These are phyloP conservation scores for Boletus reticuloceps DNA, from an alignment of 768 basidiomycete species.

Conservation along the genomic window DNA sequence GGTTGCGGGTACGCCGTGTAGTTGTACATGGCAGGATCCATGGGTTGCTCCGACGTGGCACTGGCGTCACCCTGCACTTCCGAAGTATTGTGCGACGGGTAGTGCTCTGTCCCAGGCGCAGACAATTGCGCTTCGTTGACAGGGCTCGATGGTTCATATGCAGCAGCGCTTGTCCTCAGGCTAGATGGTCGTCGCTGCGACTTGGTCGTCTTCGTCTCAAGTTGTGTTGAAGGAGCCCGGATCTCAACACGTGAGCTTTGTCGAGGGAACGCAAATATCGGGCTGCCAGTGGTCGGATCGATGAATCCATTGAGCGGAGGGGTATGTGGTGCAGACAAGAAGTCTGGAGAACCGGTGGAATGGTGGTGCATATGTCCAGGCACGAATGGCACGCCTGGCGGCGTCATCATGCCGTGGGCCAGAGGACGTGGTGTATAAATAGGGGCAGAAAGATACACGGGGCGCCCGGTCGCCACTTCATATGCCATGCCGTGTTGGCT, in stretches of 20 bases:
- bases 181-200: conserved; percentile 33
- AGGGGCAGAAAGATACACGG: conserved; percentile 66
- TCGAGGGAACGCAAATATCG: conserved; percentile 75
- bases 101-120: conserved; percentile 12
- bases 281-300: conserved; percentile 61
- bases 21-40: conserved; percentile 43
- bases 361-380: conserved; percentile 64
- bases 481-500: conserved; percentile 78
- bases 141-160: conserved; percentile 47
- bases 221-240: conserved; percentile 49
- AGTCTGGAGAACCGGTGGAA: conserved; percentile 61
- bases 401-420: conserved; percentile 52
- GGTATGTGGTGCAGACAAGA: conserved; percentile 55
- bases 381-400: conserved; percentile 49
- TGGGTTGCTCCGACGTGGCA: conserved; percentile 23
- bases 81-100: conserved; percentile 3
- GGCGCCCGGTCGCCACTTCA: conserved; percentile 78
- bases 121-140: conserved; percentile 12
- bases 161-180: conserved; percentile 50
- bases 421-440: conserved; percentile 70
- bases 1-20: conserved; percentile 56
- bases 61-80: conserved; percentile 17
- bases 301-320: conserved; percentile 63
- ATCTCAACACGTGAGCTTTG: conserved; percentile 73
- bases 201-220: conserved; percentile 24